These are phyloP conservation scores for Alternaria triticimaculans DNA, from an alignment of 2,329 filamentous ascomycete species.

Conservation along the genomic window DNA sequence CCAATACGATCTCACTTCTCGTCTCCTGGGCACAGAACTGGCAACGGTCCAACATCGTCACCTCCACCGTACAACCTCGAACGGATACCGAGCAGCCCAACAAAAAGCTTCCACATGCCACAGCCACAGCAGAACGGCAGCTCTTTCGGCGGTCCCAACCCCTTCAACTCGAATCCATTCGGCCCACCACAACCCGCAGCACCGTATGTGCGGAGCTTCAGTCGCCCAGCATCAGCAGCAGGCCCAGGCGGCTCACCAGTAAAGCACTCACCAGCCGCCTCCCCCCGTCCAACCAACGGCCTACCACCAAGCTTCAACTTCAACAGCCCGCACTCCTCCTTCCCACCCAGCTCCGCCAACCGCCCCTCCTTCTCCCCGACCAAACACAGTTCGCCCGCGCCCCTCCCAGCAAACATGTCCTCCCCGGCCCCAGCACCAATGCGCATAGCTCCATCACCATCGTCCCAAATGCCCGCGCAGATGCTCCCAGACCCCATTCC, in stretches of 20 bases:
- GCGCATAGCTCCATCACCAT: constrained; percentile 38
- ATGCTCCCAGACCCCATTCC: constrained; percentile 46
- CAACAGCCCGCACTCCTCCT: constrained; percentile 56
- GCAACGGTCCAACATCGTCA: constrained; percentile 37
- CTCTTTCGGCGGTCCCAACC: constrained; percentile 31
- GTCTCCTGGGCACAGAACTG: constrained; percentile 27
- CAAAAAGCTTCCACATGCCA: constrained; percentile 32
- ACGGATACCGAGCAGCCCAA: constrained; percentile 33
- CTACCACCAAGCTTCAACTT: constrained; percentile 42
- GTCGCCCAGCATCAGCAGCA: constrained; percentile 39
- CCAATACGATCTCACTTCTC: constrained; percentile 30
- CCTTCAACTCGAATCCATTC: constrained; percentile 27
- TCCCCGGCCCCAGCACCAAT: constrained; percentile 38
- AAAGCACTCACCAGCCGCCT: constrained; percentile 45
- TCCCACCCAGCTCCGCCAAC: constrained; percentile 47
- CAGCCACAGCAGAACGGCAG: constrained; percentile 37
- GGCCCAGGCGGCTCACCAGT: constrained; percentile 41
- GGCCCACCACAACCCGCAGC: constrained; percentile 20
- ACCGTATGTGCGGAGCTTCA: constrained; percentile 38
- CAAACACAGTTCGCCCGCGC: constrained; percentile 50
- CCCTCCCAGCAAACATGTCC: constrained; percentile 41
- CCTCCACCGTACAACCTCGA: constrained; percentile 42
- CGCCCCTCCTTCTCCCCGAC: constrained; percentile 47
- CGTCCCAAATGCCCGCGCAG: constrained; percentile 39
- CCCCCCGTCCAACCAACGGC: constrained; percentile 43